Percentiles rank a stretch among this genome's conserved stretches.
Evolutionary conservation across 2,329 filamentous ascomycete genomes (phyloP).

Genomic region (Cercospora sp.): DNA sequence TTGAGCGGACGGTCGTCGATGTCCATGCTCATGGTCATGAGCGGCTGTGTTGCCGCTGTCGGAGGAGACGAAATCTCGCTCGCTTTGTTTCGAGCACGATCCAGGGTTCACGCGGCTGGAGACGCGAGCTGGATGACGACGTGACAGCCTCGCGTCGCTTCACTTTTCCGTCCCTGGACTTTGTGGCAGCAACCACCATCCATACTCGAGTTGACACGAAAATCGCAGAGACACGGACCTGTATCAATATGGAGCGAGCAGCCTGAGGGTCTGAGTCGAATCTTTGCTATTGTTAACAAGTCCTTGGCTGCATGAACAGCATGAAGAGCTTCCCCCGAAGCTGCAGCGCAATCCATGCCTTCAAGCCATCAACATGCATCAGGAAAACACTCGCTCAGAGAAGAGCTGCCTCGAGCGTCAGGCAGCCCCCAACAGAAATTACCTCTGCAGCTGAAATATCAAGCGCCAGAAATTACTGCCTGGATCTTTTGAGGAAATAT

Average conservation of each 20-base stretch:
- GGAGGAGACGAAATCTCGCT: not conserved
- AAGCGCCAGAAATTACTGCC: slow-evolving; percentile 59
- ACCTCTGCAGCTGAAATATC: slow-evolving; percentile 49
- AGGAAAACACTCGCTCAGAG: slow-evolving; percentile 9
- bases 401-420: slow-evolving; percentile 28
- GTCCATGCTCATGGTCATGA: slow-evolving; percentile 30
- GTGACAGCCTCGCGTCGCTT: slow-evolving; percentile 9
- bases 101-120: slow-evolving; percentile 7
- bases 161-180: not conserved
- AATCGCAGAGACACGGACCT: not conserved
- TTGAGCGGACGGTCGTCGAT: slow-evolving; percentile 59
- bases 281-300: not conserved
- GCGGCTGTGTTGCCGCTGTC: not conserved
- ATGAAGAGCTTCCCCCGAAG: slow-evolving; percentile 16
- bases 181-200: not conserved
- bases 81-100: not conserved
- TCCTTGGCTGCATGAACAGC: not conserved
- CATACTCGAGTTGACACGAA: not conserved
- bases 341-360: not conserved
- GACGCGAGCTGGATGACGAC: slow-evolving; percentile 10
- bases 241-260: not conserved
- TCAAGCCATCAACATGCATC: slow-evolving; percentile 4
- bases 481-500: slow-evolving; percentile 68
- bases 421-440: slow-evolving; percentile 29
- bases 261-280: not conserved